phyloP scores from a whole-genome alignment of 2,329 filamentous ascomycete genomes.

The Ceratocystis papillata region DNA sequence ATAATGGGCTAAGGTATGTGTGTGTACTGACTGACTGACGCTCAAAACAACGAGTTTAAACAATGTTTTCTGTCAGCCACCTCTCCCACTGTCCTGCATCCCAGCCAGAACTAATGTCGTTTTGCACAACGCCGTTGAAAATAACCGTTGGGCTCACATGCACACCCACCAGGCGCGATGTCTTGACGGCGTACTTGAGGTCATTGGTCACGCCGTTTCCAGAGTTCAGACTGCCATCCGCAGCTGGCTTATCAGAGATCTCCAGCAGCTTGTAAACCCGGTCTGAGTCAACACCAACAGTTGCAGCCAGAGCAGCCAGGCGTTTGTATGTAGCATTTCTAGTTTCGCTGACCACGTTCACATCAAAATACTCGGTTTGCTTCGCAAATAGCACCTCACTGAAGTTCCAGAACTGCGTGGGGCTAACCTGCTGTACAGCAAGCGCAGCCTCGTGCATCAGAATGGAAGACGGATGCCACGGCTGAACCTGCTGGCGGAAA shows the following conservation, averaged over 20 bases:
- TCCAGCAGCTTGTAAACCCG: constrained; percentile 57
- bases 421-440: constrained; percentile 62
- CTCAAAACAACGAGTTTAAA: not conserved
- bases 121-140: constrained; percentile 74
- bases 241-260: constrained; percentile 55
- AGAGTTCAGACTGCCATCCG: constrained; percentile 59
- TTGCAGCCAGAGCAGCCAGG: constrained; percentile 60
- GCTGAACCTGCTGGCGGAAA: constrained; percentile 85
- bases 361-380: constrained; percentile 75
- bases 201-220: constrained; percentile 80
- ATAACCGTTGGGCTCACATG: constrained; percentile 88
- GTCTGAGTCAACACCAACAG: constrained; percentile 58
- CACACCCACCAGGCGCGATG: constrained; percentile 64
- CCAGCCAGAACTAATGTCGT: constrained; percentile 69
- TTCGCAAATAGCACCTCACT: constrained; percentile 52
- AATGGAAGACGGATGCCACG: constrained; percentile 84
- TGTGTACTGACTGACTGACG: no score
- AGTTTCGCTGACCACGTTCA: constrained; percentile 68
- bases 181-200: constrained; percentile 73
- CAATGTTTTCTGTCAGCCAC: constrained; percentile 50
- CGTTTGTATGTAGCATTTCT: constrained; percentile 75
- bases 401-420: constrained; percentile 70
- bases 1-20: not conserved
- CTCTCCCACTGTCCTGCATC: constrained; percentile 71
- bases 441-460: constrained; percentile 72